Percentiles rank a stretch among this genome's conserved stretches.
phyloP scores from a whole-genome alignment of 2,329 filamentous ascomycete genomes.

The Epichloe uncinata region DNA sequence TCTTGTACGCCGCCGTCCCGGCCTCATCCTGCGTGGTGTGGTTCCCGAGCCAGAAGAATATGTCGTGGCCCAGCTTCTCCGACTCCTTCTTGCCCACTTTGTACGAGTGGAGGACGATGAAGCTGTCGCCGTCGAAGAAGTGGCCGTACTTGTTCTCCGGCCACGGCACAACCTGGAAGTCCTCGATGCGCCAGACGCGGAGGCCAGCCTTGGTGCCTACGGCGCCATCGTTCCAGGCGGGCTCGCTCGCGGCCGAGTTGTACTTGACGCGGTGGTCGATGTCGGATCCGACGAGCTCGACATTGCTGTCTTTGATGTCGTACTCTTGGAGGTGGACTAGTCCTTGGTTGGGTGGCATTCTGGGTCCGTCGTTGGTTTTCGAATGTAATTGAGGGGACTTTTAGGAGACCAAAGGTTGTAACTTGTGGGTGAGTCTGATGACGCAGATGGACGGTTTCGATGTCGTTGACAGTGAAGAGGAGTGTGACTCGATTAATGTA shows the following conservation, averaged over 20 bases:
- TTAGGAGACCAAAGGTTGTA: too few species aligned
- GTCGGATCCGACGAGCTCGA: constrained; percentile 49
- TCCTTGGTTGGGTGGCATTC: constrained; percentile 48
- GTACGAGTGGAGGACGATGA: constrained; percentile 49
- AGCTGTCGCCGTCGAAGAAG: constrained; percentile 57
- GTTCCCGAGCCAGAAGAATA: constrained; percentile 57
- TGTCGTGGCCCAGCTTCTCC: constrained; percentile 43
- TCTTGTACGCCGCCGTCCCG: constrained; percentile 57
- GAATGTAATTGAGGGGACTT: too few species aligned
- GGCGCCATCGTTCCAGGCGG: constrained; percentile 49
- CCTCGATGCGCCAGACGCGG: constrained; percentile 52
- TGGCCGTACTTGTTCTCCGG: constrained; percentile 41
- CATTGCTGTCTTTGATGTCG: constrained; percentile 55
- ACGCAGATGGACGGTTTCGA: too few species aligned
- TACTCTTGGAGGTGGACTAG: constrained; percentile 51
- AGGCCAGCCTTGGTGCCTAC: constrained; percentile 42
- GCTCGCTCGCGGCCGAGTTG: constrained; percentile 50
- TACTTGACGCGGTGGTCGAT: constrained; percentile 57
- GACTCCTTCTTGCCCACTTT: constrained; percentile 30
- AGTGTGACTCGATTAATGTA: too few species aligned
- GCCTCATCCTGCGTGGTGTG: constrained; percentile 57
- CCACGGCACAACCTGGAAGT: constrained; percentile 51
- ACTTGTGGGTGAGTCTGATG: too few species aligned
- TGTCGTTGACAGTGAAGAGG: too few species aligned
- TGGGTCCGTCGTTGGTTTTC: constrained; percentile 5